Conservation (phyloP, 2,329 filamentous ascomycete genomes). For the Cladorrhinum sp. region DNA sequence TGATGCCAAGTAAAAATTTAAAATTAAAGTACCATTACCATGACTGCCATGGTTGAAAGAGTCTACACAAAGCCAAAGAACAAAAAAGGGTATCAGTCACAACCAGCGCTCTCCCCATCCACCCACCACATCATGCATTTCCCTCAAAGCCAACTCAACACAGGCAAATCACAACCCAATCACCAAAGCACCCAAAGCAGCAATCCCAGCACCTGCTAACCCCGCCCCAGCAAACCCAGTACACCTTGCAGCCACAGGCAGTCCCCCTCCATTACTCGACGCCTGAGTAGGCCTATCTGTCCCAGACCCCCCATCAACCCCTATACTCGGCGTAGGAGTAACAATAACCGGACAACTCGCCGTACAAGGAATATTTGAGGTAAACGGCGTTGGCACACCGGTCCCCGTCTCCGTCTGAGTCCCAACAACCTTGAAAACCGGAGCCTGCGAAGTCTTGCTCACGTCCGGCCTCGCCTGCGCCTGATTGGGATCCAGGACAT, state of each 20-base stretch:
- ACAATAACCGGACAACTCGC: constrained; percentile 10
- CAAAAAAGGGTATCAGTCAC: too few relatives aligned
- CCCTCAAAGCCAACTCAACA: too few relatives aligned
- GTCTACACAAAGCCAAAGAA: too few relatives aligned
- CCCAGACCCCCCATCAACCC: not conserved
- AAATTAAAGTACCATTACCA: too few relatives aligned
- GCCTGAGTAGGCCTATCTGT: not conserved
- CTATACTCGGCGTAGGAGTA: not conserved
- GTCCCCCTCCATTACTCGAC: constrained; percentile 14
- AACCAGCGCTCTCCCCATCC: not conserved
- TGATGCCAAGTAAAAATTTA: too few relatives aligned
- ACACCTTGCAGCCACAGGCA: constrained; percentile 15
- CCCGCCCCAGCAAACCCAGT: constrained; percentile 18
- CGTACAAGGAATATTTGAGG: constrained; percentile 43
- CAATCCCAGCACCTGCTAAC: constrained; percentile 8
- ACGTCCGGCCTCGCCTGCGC: constrained; percentile 37
- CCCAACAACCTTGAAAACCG: constrained; percentile 31
- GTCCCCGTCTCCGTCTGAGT: constrained; percentile 22
- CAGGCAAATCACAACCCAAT: constrained; percentile 15
- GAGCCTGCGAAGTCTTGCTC: constrained; percentile 34
- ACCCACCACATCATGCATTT: too few relatives aligned
- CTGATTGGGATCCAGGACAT: constrained; percentile 45
- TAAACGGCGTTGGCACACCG: constrained; percentile 35
- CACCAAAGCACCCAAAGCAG: constrained; percentile 9
- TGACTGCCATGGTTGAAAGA: too few relatives aligned